Base-by-base conservation (phyloP, 306 rosid species). In the Astragalus glycyphyllos region DNA sequence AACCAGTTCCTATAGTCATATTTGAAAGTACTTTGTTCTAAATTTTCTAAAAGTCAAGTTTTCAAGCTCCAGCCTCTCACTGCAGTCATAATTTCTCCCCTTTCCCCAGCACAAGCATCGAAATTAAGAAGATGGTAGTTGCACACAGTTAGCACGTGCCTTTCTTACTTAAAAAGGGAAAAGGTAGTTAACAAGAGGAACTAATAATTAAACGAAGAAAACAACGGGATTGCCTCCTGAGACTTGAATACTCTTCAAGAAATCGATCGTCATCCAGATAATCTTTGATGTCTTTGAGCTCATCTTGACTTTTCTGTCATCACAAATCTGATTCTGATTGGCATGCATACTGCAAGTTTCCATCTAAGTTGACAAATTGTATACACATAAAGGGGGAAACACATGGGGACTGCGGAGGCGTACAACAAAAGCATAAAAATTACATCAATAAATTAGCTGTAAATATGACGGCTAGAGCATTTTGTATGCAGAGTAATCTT, bases 391-490 rank as follows among this genome's bases (percentile, higher is more conserved):
- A 44, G 17, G 46, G 34, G 58, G 16, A n/a, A 65, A 31, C 31
- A 56, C 58, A 54, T 1, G 46, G 11, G 41, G 6, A 10, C 16
- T 0, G 32, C 17, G 32, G 57, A 67, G 38, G 4, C 5, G 4
- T 50, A 48, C 46, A 59, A 16, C 68, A 61, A 40, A 63, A 57
- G 32, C 50, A 46, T 20, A 59, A 48, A 63, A 31, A 51, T 34
- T 56, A 73, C 60, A 73, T 9, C 8, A 9, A 42, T 12, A 61
- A 47, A 62, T 61, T 31, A 73, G 65, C 56, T 41, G 38, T 15
- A 74, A 58, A 54, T 50, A 20, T 11, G 47, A 65, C 2, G n/a
- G 48, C 72, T 41, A 37, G 76, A 65, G 13, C 72, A 50, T 41
- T 16, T 48, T 2, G 47, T 17, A 12, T 2, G 50, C 55, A 62